phyloP scores from a whole-genome alignment of 2,329 filamentous ascomycete species.

The Nemania diffusa region DNA sequence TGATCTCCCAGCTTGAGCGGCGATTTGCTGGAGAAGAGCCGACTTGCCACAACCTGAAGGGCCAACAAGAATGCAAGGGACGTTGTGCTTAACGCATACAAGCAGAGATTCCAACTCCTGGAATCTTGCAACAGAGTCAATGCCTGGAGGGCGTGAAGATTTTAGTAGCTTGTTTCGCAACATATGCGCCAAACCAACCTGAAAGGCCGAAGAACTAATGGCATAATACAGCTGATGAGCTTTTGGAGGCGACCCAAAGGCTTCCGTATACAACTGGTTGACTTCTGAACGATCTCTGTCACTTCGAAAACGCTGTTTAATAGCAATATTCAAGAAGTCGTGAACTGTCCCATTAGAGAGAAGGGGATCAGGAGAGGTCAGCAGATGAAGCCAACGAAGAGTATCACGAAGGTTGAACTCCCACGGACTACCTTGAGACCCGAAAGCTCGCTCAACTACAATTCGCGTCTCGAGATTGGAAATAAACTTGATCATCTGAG shows the following conservation, averaged over 20 bases:
- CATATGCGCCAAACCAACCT: constrained; percentile 82
- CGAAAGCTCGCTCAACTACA: constrained; percentile 67
- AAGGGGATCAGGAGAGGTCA: constrained; percentile 69
- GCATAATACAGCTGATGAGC: constrained; percentile 77
- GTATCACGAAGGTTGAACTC: constrained; percentile 95
- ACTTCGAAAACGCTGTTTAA: constrained; percentile 87
- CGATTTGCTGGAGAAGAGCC: constrained; percentile 79
- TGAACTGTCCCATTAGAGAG: constrained; percentile 68
- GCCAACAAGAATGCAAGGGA: constrained; percentile 90
- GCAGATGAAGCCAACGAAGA: constrained; percentile 83
- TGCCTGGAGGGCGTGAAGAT: constrained; percentile 60
- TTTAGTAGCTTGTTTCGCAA: constrained; percentile 67
- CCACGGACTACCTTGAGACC: constrained; percentile 81
- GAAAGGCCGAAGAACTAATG: constrained; percentile 71
- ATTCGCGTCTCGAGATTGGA: constrained; percentile 80
- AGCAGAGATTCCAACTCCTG: constrained; percentile 85
- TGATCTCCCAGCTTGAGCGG: constrained; percentile 78
- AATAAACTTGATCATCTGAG: constrained; percentile 81
- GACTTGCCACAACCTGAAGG: constrained; percentile 89
- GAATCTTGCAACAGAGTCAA: constrained; percentile 67
- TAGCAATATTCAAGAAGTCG: constrained; percentile 84
- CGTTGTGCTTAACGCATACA: constrained; percentile 84
- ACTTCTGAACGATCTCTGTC: constrained; percentile 74
- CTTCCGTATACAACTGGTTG: constrained; percentile 70
- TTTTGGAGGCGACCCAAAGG: constrained; percentile 66